phyloP scores from a whole-genome alignment of 2,329 filamentous ascomycete species.

The Apiospora saccharicola region DNA sequence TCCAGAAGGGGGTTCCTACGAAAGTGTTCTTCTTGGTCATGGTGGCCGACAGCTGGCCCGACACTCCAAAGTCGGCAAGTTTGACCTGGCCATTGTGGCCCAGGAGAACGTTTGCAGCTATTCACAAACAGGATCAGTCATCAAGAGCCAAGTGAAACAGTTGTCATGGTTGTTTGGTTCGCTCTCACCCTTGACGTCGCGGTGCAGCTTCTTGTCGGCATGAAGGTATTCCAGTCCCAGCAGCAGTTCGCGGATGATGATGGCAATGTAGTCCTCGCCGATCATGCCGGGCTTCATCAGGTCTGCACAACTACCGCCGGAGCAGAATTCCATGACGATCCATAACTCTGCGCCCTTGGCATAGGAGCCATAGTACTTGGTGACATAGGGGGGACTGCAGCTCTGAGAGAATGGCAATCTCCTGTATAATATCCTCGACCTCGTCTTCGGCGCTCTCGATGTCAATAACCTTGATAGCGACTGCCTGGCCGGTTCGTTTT shows the following conservation, averaged over 20 bases:
- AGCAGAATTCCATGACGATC: conserved; percentile 99
- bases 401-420: conserved; percentile 96
- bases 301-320: conserved; percentile 94
- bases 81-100: conserved; percentile 94
- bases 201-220: conserved; percentile 92
- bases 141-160: neutral
- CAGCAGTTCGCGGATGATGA: conserved; percentile 89
- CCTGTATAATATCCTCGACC: conserved; percentile 98
- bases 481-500: conserved; percentile 89
- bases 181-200: conserved; percentile 88
- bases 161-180: neutral
- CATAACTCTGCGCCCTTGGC: conserved; percentile 95
- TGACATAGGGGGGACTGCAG: conserved; percentile 96
- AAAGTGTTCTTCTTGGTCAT: conserved; percentile 99
- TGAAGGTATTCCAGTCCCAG: conserved; percentile 93
- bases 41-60: conserved; percentile 92
- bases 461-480: conserved; percentile 98
- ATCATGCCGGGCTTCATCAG: conserved; percentile 93
- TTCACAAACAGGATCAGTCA: neutral
- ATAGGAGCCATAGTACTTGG: conserved; percentile 97
- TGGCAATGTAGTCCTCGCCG: conserved; percentile 94
- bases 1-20: conserved; percentile 98
- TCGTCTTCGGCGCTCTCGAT: conserved; percentile 99
- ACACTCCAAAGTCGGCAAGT: conserved; percentile 95
- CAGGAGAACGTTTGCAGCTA: conserved; percentile 91